Evolutionary conservation across 495 filamentous ascomycete genomes (phyloP), one percentile per base, ranked within the genome.

Genomic region (Penicillium waksmanii): DNA sequence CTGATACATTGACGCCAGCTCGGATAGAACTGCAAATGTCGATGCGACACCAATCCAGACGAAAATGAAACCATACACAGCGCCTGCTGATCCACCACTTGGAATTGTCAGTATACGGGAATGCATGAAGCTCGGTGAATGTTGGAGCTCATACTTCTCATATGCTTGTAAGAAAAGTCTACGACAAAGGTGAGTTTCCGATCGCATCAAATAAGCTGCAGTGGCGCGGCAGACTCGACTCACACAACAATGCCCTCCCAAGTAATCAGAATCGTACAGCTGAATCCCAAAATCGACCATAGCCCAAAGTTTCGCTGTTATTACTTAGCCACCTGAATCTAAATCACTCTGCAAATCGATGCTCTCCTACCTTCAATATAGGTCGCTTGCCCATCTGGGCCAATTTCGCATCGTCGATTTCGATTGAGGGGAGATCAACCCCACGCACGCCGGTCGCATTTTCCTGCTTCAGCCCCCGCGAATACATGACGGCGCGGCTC

Each of bases 51-150:
- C 75, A 3, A 64, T 31, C 82, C 82, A 85, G 9, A 69, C 75
- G 53, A 84, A 76, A 6, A 84, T 34, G 49, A 77, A 85, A 5
- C 74, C 75, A 68, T 83, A 85, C 3, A 86, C 70, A 0, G 84
- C 72, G 15, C 78, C 80, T 1, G 76, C 80, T 0, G 82, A 77
- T 3, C 83, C 83, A 15, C 79, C 82, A 62, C 77, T 81, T 35
- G 10, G 17, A 3, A 2, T 17, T 4, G 50, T 66, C n/a, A 66
- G 63, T 18, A 19, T 52, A 25, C 35, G 12, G 27, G 10, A 18
- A 21, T 18, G 27, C 27, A 31, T 8, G 35, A 27, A 4, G 18
- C 27, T 18, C 19, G 18, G 11, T 9, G 13, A 6, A 12, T 35
- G n/a, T 10, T 43, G 12, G 36, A 35, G 10, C 27, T 36, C 55